A percentile compares a stretch with the other conserved stretches of the same genome.
Evolutionary conservation across 192 early-diverging fungal species (phyloP).

Genomic region (Coemansia sp.): DNA sequence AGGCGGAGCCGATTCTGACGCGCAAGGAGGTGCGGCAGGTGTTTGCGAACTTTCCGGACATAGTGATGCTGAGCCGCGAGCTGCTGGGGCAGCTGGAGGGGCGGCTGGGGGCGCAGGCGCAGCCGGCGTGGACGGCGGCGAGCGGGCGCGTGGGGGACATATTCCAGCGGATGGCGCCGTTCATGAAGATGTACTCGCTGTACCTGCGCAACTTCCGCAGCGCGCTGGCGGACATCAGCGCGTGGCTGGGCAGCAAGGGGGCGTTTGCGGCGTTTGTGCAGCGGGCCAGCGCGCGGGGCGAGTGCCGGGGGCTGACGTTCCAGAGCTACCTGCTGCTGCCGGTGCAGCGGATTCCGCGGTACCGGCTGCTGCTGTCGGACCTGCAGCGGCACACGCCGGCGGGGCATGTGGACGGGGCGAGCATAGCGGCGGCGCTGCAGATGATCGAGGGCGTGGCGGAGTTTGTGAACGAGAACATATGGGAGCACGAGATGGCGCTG

Average conservation of each 20-base stretch:
- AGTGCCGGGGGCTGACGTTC: slow-evolving; percentile 51
- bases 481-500: slow-evolving; percentile 71
- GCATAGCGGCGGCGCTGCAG: slow-evolving; percentile 34
- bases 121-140: slow-evolving; percentile 36
- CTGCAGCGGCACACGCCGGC: slow-evolving; percentile 53
- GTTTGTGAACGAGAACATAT: slow-evolving; percentile 76
- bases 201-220: slow-evolving; percentile 56
- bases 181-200: slow-evolving; percentile 55
- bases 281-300: slow-evolving; percentile 33
- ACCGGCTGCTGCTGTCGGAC: slow-evolving; percentile 53
- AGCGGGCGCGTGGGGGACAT: slow-evolving; percentile 48
- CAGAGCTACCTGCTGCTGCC: slow-evolving; percentile 54
- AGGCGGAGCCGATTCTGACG: slow-evolving; percentile 38
- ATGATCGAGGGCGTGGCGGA: slow-evolving; percentile 61
- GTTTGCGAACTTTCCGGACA: slow-evolving; percentile 65
- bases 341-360: slow-evolving; percentile 50
- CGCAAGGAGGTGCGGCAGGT: slow-evolving; percentile 59
- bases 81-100: slow-evolving; percentile 58
- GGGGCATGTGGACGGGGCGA: slow-evolving; percentile 46
- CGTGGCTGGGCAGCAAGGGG: slow-evolving; percentile 26
- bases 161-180: slow-evolving; percentile 46
- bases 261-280: slow-evolving; percentile 42
- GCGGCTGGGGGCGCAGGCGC: slow-evolving; percentile 41
- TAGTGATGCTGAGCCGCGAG: slow-evolving; percentile 57
- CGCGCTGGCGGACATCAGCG: slow-evolving; percentile 41